Percentiles rank a stretch among this genome's conserved stretches.
These are phyloP conservation scores for Candolleomyces eurysporus DNA, from an alignment of 768 basidiomycete genomes.

Conservation along the genomic window DNA sequence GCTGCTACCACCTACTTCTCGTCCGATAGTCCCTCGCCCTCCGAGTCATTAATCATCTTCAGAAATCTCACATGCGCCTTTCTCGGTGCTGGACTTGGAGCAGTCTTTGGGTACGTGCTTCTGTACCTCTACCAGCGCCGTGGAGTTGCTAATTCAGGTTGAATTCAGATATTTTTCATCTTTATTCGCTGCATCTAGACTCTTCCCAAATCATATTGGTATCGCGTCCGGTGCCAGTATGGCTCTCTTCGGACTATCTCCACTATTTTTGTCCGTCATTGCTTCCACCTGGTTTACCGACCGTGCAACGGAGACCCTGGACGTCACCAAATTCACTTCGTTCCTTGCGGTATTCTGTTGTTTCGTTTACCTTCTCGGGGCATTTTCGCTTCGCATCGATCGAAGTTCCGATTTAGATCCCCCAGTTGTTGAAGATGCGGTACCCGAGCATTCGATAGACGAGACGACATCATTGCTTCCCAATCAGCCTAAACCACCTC, in stretches of 20 bases:
- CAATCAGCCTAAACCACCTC: constrained; percentile 1
- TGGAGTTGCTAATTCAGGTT: neutral
- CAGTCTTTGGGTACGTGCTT: constrained; percentile 65
- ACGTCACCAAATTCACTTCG: constrained; percentile 46
- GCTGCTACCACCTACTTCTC: constrained; percentile 53
- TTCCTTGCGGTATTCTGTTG: constrained; percentile 59
- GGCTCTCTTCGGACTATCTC: constrained; percentile 81
- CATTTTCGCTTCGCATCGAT: constrained; percentile 34
- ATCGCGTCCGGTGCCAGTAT: constrained; percentile 64
- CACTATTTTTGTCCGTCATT: constrained; percentile 65
- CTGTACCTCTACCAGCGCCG: neutral
- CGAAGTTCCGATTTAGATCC: constrained; percentile 4
- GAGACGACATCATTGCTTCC: constrained; percentile 34
- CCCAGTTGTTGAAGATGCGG: neutral
- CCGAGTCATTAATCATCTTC: constrained; percentile 44
- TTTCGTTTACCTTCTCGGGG: constrained; percentile 52
- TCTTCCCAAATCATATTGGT: constrained; percentile 64
- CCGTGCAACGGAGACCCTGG: constrained; percentile 37
- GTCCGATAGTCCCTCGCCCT: constrained; percentile 36
- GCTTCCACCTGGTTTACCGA: constrained; percentile 63
- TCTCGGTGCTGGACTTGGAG: constrained; percentile 62
- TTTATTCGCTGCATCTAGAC: constrained; percentile 72
- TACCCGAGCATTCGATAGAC: constrained; percentile 5
- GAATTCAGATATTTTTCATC: constrained; percentile 60
- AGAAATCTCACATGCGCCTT: constrained; percentile 51